Evolutionary conservation across 2,329 filamentous ascomycete genomes (phyloP).

Genomic region (Phialophora macrospora): DNA sequence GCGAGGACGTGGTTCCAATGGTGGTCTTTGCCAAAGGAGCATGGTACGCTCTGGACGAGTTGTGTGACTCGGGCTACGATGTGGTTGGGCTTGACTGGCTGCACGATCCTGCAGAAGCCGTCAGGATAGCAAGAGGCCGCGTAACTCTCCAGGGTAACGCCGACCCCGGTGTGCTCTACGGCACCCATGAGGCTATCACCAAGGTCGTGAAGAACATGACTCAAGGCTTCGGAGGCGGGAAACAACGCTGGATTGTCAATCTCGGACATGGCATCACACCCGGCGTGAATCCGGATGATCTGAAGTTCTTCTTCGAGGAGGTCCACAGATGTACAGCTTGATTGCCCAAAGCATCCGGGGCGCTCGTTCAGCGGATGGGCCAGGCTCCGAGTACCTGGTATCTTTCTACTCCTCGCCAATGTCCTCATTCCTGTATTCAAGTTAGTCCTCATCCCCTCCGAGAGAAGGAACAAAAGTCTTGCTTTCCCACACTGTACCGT

Average conservation of each 20-base stretch:
- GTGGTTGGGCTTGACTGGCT: constrained; percentile 96
- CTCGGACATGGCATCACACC: constrained; percentile 97
- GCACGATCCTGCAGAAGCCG: constrained; percentile 83
- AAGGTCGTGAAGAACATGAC: constrained; percentile 84
- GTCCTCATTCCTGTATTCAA: constrained; percentile 60
- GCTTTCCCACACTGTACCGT: not conserved
- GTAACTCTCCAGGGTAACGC: constrained; percentile 92
- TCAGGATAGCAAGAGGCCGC: constrained; percentile 76
- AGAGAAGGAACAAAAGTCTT: not conserved
- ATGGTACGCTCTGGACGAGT: constrained; percentile 88
- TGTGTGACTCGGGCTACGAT: constrained; percentile 88
- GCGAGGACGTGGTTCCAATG: constrained; percentile 85
- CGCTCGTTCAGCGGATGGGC: not conserved
- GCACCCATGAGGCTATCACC: constrained; percentile 79
- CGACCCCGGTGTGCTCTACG: constrained; percentile 91
- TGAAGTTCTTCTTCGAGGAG: constrained; percentile 93
- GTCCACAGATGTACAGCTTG: constrained; percentile 69
- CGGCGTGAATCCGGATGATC: constrained; percentile 87
- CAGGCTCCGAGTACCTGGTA: not conserved
- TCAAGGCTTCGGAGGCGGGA: constrained; percentile 77
- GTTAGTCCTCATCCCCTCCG: not conserved
- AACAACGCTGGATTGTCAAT: constrained; percentile 96
- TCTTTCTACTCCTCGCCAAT: constrained; percentile 49
- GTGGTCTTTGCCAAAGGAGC: constrained; percentile 98
- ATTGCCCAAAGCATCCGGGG: constrained; percentile 9